These are phyloP conservation scores for Colletotrichum sansevieriae DNA, from an alignment of 2,329 filamentous ascomycete genomes.

Conservation along the genomic window DNA sequence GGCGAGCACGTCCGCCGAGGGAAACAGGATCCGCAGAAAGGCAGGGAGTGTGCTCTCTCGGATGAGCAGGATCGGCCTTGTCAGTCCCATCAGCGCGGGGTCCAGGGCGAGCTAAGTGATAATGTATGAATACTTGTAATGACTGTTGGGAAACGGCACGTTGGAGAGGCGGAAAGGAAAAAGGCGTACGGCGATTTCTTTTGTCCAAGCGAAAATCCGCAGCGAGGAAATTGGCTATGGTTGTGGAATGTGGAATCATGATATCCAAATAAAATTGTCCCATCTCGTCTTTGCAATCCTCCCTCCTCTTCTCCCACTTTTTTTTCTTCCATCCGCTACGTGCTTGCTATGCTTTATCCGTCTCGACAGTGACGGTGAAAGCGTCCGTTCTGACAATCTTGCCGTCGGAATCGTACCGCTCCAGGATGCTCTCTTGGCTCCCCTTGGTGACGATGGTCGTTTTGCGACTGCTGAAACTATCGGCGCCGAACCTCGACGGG, in stretches of 20 bases:
- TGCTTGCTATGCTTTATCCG: neutral
- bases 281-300: neutral
- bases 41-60: slow-evolving; percentile 37
- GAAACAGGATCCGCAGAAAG: slow-evolving; percentile 34
- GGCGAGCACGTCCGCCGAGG: neutral
- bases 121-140: neutral
- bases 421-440: slow-evolving; percentile 20
- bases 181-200: slow-evolving; percentile 5
- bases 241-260: neutral
- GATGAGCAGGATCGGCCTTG: slow-evolving; percentile 37
- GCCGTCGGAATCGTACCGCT: slow-evolving; percentile 9
- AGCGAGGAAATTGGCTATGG: neutral
- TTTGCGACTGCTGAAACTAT: slow-evolving; percentile 11
- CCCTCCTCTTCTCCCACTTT: no score
- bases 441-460: neutral
- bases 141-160: neutral
- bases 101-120: slow-evolving; percentile 2
- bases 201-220: neutral
- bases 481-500: neutral
- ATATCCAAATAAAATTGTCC: slow-evolving; percentile 17
- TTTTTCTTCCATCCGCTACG: no score
- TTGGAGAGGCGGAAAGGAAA: neutral
- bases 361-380: slow-evolving; percentile 18
- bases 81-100: slow-evolving; percentile 29
- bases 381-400: slow-evolving; percentile 17